These are phyloP conservation scores for Fusarium mundagurra DNA, from an alignment of 2,329 filamentous ascomycete genomes.

Conservation along the genomic window DNA sequence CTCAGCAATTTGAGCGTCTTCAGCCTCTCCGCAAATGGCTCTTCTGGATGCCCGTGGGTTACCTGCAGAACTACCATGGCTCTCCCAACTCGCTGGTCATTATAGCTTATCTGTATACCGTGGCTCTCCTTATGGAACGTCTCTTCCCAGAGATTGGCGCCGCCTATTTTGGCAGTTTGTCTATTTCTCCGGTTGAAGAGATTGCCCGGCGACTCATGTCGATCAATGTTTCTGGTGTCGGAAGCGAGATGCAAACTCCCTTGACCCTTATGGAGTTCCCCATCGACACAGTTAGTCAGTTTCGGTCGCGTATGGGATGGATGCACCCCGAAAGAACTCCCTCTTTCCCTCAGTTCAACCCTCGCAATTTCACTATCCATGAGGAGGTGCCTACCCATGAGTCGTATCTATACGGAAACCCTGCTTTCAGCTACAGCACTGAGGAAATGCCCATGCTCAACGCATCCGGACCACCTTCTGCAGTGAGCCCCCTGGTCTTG, in stretches of 20 bases:
- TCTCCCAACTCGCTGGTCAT: slow-evolving; percentile 83
- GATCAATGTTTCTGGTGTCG: slow-evolving; percentile 69
- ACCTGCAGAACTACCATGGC: slow-evolving; percentile 79
- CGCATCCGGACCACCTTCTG: slow-evolving; percentile 54
- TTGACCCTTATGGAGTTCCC: slow-evolving; percentile 77
- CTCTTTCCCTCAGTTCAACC: slow-evolving; percentile 69
- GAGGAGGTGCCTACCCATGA: slow-evolving; percentile 56
- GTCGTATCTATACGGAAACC: slow-evolving; percentile 64
- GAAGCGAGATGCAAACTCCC: slow-evolving; percentile 68
- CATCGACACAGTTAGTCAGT: slow-evolving; percentile 73
- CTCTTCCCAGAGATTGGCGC: slow-evolving; percentile 92
- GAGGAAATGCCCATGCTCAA: slow-evolving; percentile 69
- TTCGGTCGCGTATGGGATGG: slow-evolving; percentile 76
- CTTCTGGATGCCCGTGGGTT: slow-evolving; percentile 91
- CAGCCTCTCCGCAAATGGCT: slow-evolving; percentile 91
- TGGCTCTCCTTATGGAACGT: slow-evolving; percentile 86
- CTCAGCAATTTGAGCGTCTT: slow-evolving; percentile 89
- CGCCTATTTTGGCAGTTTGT: slow-evolving; percentile 85
- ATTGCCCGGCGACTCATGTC: slow-evolving; percentile 80
- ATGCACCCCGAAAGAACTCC: slow-evolving; percentile 66
- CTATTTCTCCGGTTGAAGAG: slow-evolving; percentile 83
- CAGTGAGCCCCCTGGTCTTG: slow-evolving; percentile 64
- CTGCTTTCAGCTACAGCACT: slow-evolving; percentile 71
- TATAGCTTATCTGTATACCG: slow-evolving; percentile 90
- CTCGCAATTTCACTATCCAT: slow-evolving; percentile 62